Percentiles rank a stretch among this genome's conserved stretches.
Conservation (phyloP, 2,329 filamentous ascomycete species). For the Aureobasidium sp. region DNA sequence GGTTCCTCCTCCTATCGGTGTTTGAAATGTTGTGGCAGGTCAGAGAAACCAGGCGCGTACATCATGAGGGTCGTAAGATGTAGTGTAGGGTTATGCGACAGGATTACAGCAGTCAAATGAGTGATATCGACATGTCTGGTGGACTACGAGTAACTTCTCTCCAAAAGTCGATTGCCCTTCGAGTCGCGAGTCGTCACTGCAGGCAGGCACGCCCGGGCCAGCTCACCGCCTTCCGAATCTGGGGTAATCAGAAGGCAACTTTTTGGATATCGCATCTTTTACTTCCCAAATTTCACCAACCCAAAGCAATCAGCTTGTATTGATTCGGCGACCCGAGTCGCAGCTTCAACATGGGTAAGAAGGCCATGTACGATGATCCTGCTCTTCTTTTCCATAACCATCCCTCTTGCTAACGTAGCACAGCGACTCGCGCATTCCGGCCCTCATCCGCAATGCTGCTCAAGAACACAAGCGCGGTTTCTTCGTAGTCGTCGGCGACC, state of each 20-base stretch:
- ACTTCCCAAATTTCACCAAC: too few relatives aligned
- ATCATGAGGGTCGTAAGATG: neutral
- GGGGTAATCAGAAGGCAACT: neutral
- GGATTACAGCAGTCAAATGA: neutral
- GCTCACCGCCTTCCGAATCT: neutral
- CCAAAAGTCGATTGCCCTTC: neutral
- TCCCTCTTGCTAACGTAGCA: constrained; percentile 21
- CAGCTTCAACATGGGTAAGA: constrained; percentile 45
- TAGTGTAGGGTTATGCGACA: neutral
- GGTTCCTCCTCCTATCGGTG: neutral
- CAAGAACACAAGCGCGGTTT: constrained; percentile 97
- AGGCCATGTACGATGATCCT: constrained; percentile 32
- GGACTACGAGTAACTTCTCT: neutral
- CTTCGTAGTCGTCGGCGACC: constrained; percentile 92
- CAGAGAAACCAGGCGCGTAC: neutral
- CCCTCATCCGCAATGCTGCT: constrained; percentile 83
- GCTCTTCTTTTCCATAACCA: neutral
- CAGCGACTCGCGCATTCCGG: constrained; percentile 82
- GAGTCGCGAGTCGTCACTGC: neutral
- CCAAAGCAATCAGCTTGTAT: neutral
- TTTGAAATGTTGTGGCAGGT: neutral
- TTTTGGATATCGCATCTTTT: neutral
- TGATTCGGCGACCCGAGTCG: constrained; percentile 7
- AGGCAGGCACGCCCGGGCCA: neutral
- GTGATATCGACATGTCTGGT: neutral